Conservation (phyloP, 768 basidiomycete species). For the Calocybe cyanea region DNA sequence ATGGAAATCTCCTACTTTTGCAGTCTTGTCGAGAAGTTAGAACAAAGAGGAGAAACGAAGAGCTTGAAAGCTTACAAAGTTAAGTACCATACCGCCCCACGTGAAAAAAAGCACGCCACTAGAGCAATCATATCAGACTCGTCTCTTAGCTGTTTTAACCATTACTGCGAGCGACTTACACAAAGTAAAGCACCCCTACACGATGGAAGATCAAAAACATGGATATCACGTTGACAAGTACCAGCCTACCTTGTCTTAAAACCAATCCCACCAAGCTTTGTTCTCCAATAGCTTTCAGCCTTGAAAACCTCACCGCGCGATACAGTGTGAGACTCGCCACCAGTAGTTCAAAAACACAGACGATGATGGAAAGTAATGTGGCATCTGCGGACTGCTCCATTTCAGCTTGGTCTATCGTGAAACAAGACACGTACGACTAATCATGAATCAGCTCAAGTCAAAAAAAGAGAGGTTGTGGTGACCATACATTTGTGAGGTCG, state of each 20-base stretch:
- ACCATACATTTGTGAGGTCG: conserved; percentile 12
- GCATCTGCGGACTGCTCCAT: too few relatives aligned
- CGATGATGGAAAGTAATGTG: conserved; percentile 13
- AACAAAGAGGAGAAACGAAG: too few relatives aligned
- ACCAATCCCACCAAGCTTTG: conserved; percentile 5
- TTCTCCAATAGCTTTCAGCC: too few relatives aligned
- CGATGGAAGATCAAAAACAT: too few relatives aligned
- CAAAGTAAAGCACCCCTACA: conserved; percentile 12
- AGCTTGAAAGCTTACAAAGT: conserved; percentile 3
- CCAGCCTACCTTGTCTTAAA: conserved; percentile 8
- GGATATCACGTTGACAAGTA: too few relatives aligned
- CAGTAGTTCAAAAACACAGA: conserved; percentile 9
- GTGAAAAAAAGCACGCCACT: conserved; percentile 3
- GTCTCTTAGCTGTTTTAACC: neutral
- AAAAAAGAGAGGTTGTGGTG: too few relatives aligned
- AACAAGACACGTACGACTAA: conserved; percentile 6
- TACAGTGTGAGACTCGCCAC: conserved; percentile 11
- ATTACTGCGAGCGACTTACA: neutral
- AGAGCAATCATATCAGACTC: neutral
- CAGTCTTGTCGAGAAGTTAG: too few relatives aligned
- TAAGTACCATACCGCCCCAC: conserved; percentile 1
- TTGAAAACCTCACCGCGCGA: too few relatives aligned
- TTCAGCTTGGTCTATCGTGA: too few relatives aligned
- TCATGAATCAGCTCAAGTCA: too few relatives aligned
- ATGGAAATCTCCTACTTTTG: neutral